Conservation (phyloP, 1,284 basidiomycete species). For the Sanguinoderma infundibulare region DNA sequence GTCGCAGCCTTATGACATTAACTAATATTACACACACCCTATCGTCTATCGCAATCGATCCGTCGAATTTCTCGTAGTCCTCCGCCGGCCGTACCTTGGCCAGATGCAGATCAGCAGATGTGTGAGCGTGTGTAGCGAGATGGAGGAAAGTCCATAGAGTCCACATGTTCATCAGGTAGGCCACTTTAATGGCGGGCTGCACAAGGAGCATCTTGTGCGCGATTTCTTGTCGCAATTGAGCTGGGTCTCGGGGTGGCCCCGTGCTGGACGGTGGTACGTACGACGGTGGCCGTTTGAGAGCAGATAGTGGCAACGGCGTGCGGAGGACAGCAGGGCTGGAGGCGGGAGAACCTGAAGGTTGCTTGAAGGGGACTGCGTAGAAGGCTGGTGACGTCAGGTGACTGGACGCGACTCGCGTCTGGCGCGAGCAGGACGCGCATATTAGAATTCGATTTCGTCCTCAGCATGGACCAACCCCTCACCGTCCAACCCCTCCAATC, state of each 20-base stretch:
- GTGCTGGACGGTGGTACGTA: too few species aligned
- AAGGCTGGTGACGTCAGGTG: slow-evolving; percentile 30
- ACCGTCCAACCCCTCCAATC: slow-evolving; percentile 27
- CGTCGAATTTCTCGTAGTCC: background rate
- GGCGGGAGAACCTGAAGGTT: too few species aligned
- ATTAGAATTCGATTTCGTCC: slow-evolving; percentile 8
- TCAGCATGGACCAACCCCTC: slow-evolving; percentile 16
- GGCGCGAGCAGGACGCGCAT: slow-evolving; percentile 14
- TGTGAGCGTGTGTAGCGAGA: background rate
- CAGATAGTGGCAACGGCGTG: too few species aligned
- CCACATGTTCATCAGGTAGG: background rate
- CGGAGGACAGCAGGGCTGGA: too few species aligned
- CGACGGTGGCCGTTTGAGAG: too few species aligned
- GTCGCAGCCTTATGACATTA: slow-evolving; percentile 25
- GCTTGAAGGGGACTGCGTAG: too few species aligned
- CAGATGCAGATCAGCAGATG: background rate
- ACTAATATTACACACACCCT: slow-evolving; percentile 19
- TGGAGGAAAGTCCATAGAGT: background rate
- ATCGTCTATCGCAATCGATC: slow-evolving; percentile 12
- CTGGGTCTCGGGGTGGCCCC: too few species aligned
- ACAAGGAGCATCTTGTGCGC: too few species aligned
- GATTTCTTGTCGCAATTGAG: too few species aligned
- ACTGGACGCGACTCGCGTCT: slow-evolving; percentile 22
- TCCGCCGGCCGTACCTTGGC: background rate
- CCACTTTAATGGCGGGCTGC: background rate